A percentile compares a stretch with the other conserved stretches of the same genome.
These are phyloP conservation scores for Xylaria intraflava DNA, from an alignment of 495 filamentous ascomycete species.

Conservation along the genomic window DNA sequence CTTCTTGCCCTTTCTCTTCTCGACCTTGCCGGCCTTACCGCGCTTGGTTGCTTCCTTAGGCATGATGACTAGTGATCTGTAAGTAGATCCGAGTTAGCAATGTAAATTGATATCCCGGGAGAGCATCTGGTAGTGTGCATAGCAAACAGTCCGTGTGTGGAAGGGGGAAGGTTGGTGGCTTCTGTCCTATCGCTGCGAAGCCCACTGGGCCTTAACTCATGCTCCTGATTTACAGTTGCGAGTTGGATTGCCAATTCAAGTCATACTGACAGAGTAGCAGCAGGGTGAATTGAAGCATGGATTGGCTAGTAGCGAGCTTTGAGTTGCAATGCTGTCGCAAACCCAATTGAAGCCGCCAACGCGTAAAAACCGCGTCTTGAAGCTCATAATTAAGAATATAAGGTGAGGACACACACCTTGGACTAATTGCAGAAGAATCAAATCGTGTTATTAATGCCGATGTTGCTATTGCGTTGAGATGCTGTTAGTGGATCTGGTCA, in stretches of 20 bases:
- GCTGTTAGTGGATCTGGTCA: slow-evolving; percentile 16
- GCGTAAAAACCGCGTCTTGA: slow-evolving; percentile 28
- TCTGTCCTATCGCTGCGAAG: background rate
- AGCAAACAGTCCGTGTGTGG: background rate
- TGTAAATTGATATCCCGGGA: background rate
- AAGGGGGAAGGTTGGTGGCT: background rate
- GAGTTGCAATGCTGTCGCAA: slow-evolving; percentile 20
- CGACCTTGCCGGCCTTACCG: slow-evolving; percentile 36
- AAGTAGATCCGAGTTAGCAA: background rate
- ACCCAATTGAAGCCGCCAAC: slow-evolving; percentile 31
- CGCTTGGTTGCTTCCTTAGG: slow-evolving; percentile 45
- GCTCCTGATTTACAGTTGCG: background rate
- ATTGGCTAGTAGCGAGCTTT: background rate
- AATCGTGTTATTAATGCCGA: slow-evolving; percentile 16
- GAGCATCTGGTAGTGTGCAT: background rate
- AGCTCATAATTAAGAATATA: slow-evolving; percentile 22
- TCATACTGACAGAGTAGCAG: background rate
- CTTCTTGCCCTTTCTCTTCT: slow-evolving; percentile 44
- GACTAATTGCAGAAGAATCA: slow-evolving; percentile 6
- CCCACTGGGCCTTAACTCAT: background rate
- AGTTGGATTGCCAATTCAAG: background rate
- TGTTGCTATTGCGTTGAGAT: slow-evolving; percentile 21
- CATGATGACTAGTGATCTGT: slow-evolving; percentile 25
- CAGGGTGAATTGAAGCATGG: background rate
- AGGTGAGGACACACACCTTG: slow-evolving; percentile 28